Conservation (phyloP, 2,329 filamentous ascomycete genomes). For the Fusarium transvaalense region DNA sequence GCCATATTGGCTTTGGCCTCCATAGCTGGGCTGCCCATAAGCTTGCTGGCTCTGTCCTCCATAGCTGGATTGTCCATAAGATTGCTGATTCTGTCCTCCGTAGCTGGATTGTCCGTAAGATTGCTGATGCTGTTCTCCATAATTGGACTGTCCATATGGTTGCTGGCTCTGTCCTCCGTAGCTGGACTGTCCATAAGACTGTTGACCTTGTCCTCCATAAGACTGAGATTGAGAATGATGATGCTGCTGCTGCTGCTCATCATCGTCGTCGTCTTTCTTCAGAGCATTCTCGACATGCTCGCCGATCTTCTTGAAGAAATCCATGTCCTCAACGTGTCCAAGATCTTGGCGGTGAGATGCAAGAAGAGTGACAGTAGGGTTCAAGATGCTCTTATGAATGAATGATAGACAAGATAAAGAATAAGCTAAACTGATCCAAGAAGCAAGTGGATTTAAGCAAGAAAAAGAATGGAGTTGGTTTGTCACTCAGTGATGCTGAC, state of each 20-base stretch:
- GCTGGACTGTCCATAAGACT: constrained; percentile 3
- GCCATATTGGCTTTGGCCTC: not conserved
- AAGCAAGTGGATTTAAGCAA: constrained; percentile 22
- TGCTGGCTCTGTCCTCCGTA: constrained; percentile 4
- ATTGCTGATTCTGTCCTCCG: not conserved
- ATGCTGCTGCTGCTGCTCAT: no score
- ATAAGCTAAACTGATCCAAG: constrained; percentile 14
- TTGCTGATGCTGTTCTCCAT: not conserved
- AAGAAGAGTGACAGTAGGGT: not conserved
- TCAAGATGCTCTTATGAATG: constrained; percentile 3
- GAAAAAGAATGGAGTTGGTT: constrained; percentile 14
- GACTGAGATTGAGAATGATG: constrained; percentile 59
- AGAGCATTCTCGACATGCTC: constrained; percentile 40
- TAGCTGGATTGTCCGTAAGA: not conserved
- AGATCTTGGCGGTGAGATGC: constrained; percentile 8
- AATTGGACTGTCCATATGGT: not conserved
- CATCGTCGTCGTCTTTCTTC: constrained; percentile 55
- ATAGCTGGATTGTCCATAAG: not conserved
- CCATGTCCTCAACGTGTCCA: constrained; percentile 36
- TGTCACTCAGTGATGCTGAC: constrained; percentile 29
- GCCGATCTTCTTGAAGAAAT: constrained; percentile 55
- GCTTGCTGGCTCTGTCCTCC: not conserved
- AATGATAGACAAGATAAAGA: not conserved
- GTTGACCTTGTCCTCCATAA: constrained; percentile 11
- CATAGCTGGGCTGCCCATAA: not conserved